A percentile compares a stretch with the other conserved stretches of the same genome.
Evolutionary conservation across 805 yeast genomes (phyloP).

Genomic region (Suhomyces faveliae): DNA sequence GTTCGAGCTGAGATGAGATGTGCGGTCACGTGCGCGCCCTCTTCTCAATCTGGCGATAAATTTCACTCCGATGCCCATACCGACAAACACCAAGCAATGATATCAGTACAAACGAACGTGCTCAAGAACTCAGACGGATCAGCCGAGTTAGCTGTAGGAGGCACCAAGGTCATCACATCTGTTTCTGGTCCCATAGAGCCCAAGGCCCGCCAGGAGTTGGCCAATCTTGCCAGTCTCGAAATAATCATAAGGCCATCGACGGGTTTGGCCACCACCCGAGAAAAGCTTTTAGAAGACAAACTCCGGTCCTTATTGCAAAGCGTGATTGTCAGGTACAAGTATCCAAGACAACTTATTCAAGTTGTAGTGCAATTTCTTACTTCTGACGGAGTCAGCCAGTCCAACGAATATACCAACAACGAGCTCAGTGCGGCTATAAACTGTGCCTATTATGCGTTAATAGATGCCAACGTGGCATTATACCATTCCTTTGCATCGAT

Average conservation of each 20-base stretch:
- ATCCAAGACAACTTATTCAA: conserved; percentile 69
- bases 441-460: conserved; percentile 67
- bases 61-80: not conserved
- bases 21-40: not conserved
- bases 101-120: conserved; percentile 22
- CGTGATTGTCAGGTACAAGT: conserved; percentile 56
- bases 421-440: conserved; percentile 73
- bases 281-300: conserved; percentile 71
- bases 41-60: not conserved
- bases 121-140: conserved; percentile 79
- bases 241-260: conserved; percentile 72
- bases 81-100: not conserved
- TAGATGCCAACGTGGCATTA: conserved; percentile 78
- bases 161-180: conserved; percentile 63
- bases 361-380: conserved; percentile 41
- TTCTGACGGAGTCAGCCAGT: conserved; percentile 20
- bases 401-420: conserved; percentile 33
- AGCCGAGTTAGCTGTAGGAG: conserved; percentile 51
- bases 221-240: conserved; percentile 75
- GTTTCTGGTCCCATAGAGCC: conserved; percentile 93
- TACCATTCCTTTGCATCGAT: conserved; percentile 60
- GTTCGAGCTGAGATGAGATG: not conserved
- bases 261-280: conserved; percentile 76
- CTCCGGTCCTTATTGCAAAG: conserved; percentile 60
- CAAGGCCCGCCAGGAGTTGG: conserved; percentile 77